Percentiles rank a stretch among this genome's conserved stretches.
Evolutionary conservation across 768 basidiomycete genomes (phyloP).

Genomic region (Mycena latifolia): DNA sequence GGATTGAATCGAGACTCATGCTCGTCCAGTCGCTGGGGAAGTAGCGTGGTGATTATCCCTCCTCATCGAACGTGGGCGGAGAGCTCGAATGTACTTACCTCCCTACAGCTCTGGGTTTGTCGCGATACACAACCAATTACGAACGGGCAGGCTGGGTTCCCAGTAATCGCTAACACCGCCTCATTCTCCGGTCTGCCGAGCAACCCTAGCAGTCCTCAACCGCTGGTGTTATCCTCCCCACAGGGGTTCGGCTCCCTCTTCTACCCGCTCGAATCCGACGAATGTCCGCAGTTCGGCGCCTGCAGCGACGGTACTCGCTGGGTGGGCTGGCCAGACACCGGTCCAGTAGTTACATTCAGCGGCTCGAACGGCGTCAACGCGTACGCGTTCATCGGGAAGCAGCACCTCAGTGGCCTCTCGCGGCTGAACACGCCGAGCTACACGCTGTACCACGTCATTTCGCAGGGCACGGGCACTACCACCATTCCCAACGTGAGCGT

Average conservation of each 20-base stretch:
- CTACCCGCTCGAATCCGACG: conserved; percentile 26
- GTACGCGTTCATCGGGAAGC: conserved; percentile 19
- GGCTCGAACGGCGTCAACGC: conserved; percentile 14
- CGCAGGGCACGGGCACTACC: neutral
- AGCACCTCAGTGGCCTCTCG: conserved; percentile 23
- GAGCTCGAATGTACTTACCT: no score
- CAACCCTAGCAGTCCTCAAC: neutral
- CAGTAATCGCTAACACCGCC: conserved; percentile 26
- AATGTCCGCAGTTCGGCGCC: no score
- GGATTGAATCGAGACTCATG: no score
- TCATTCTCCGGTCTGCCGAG: conserved; percentile 13
- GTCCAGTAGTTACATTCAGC: no score
- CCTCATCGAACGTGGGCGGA: no score
- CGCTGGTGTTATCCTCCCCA: conserved; percentile 12
- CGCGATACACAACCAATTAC: conserved; percentile 27
- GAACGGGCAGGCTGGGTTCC: conserved; percentile 4
- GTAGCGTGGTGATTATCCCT: neutral
- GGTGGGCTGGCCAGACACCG: no score
- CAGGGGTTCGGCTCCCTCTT: conserved; percentile 24
- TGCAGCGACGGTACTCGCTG: no score
- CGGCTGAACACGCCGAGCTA: conserved; percentile 11
- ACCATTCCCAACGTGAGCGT: conserved; percentile 5
- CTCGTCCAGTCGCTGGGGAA: neutral
- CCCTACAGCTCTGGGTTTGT: conserved; percentile 31
- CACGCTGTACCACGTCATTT: conserved; percentile 20